Percentiles rank a stretch among this genome's conserved stretches.
phyloP scores from a whole-genome alignment of 2,329 filamentous ascomycete genomes.

The Fusarium secorum region DNA sequence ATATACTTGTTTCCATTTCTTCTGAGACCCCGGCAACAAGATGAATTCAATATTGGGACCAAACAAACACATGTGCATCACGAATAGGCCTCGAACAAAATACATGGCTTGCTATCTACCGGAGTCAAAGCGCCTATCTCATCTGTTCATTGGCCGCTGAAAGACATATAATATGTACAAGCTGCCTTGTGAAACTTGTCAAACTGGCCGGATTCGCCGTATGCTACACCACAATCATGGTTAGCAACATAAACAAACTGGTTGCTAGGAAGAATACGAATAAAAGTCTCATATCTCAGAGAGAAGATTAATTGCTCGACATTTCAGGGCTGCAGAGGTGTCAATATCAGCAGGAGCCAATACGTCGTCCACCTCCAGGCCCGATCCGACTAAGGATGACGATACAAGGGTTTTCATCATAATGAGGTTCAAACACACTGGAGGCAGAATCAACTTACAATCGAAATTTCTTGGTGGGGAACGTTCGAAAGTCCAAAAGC shows the following conservation, averaged over 20 bases:
- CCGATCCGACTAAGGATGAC: slow-evolving; percentile 94
- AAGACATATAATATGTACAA: not conserved
- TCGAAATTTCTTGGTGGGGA: not conserved
- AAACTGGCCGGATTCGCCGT: not conserved
- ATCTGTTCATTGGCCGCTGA: not conserved
- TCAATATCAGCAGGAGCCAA: slow-evolving; percentile 44
- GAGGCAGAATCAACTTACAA: slow-evolving; percentile 20
- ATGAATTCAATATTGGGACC: not conserved
- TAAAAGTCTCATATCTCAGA: slow-evolving; percentile 50
- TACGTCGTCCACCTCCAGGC: slow-evolving; percentile 46
- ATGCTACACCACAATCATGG: slow-evolving; percentile 7
- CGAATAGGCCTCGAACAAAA: not conserved
- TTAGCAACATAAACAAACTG: slow-evolving; percentile 20
- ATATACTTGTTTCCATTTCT: not conserved
- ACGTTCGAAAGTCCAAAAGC: not conserved
- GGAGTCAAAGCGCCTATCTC: not conserved
- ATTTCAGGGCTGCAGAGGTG: slow-evolving; percentile 48
- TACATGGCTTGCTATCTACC: not conserved
- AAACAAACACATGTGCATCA: not conserved
- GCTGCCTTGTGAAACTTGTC: not conserved
- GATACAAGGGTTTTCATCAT: slow-evolving; percentile 89
- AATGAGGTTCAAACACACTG: slow-evolving; percentile 13
- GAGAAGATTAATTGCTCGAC: slow-evolving; percentile 65
- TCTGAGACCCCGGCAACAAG: not conserved
- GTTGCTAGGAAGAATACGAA: not conserved